Base-by-base conservation (phyloP, 73 alveolate genomes). In the Effrenium voratum region DNA sequence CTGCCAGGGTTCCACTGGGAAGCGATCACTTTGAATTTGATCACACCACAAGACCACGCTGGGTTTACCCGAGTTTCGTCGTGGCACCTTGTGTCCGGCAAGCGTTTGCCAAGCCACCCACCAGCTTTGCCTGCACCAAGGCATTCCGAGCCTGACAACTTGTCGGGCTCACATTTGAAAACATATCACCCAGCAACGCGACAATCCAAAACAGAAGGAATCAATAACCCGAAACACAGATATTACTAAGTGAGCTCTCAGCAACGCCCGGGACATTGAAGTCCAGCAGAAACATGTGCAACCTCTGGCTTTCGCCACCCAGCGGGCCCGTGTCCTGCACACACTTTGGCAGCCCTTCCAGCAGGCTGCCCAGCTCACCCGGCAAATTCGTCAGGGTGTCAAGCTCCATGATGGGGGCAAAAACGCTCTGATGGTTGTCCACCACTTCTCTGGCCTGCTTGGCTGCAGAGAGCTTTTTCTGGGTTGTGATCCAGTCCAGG, bases 401-500 rank as follows among this genome's bases (percentile, higher is more conserved):
- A 16, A 66, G 79, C 34, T 66, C 79, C 79, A 66, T 8, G 40
- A 66, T 2, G 8, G 79, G 79, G 43, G 30, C 41, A 66, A 66
- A 66, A 40, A 24, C 16, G 34, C 30, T 19, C 30, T 66, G 79
- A 2, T 66, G 79, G 41, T 66, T 40, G 41, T 66, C 41, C 34
- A 66, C 79, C 8, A 66, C 79, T 12, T 52, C 63, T 12, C 40
- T n/a, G 34, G 43, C 34, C 79, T 66, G n/a, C 40, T 66, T 66
- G 34, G 79, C 79, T 19, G 30, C 30, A 10, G 34, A n/a, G 30
- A 66, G 79, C 40, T 66, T 66, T 40, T 66, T 66, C 40, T 66
- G 79, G 34, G 79, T 66, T 66, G 79, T 66, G 79, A 66, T 66
- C 79, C 79, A 66, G 79, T 66, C 79, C 15, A 66, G 79, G 79